These are phyloP conservation scores for Chenopodium album DNA, from an alignment of 148 eudicot genomes.

Conservation along the genomic window DNA sequence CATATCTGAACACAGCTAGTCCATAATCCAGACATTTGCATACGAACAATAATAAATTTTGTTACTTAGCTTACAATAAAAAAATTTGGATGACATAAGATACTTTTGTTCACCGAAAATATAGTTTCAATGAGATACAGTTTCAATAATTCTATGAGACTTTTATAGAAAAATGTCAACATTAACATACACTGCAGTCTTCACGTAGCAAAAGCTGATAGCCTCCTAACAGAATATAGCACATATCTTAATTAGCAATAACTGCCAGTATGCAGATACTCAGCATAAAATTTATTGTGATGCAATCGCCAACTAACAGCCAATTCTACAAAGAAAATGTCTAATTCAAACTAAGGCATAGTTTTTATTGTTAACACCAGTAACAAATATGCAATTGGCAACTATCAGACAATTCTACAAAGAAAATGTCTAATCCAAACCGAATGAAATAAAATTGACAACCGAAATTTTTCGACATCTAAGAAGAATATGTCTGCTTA, in stretches of 20 bases:
- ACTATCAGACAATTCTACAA: background rate
- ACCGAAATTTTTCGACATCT: background rate
- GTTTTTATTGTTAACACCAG: too few species aligned
- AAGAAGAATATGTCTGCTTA: background rate
- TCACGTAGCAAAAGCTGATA: too few species aligned
- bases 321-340: background rate
- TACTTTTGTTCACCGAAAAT: background rate
- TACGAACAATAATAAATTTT: background rate
- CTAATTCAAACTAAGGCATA: background rate
- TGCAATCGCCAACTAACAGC: background rate
- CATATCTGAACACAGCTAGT: background rate
- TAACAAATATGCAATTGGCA: background rate
- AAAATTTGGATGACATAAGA: background rate
- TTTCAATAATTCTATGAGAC: background rate
- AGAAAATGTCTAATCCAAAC: background rate
- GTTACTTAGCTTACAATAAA: background rate
- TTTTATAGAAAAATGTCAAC: background rate
- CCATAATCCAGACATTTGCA: background rate
- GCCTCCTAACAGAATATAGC: too few species aligned
- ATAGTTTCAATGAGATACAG: background rate
- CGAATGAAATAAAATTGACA: background rate
- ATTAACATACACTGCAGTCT: too few species aligned
- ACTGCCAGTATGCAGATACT: background rate
- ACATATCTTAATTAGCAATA: too few species aligned
- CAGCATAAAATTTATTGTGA: background rate